These are phyloP conservation scores for Penicillium crystallinum DNA, from an alignment of 495 filamentous ascomycete species.

Conservation along the genomic window DNA sequence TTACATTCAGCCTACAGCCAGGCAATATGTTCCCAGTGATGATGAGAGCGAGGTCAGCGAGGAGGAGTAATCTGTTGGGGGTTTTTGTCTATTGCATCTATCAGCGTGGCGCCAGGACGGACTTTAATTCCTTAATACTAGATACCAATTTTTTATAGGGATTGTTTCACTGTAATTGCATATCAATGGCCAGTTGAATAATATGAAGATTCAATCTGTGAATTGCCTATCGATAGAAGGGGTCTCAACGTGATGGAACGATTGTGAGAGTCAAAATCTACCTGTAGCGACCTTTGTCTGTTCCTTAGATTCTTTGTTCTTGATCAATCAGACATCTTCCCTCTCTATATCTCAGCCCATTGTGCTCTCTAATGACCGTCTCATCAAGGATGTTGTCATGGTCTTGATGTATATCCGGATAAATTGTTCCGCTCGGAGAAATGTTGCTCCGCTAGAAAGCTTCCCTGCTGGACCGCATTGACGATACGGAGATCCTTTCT, in stretches of 20 bases:
- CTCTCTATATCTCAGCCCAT: too few relatives aligned
- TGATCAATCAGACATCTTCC: too few relatives aligned
- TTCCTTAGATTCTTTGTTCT: too few relatives aligned
- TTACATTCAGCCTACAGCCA: slow-evolving; percentile 23
- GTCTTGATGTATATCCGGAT: not conserved
- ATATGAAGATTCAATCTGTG: not conserved
- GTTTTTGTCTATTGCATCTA: slow-evolving; percentile 6
- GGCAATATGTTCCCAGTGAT: slow-evolving; percentile 37
- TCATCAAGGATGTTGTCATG: too few relatives aligned
- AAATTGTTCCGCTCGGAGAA: not conserved
- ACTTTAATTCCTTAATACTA: slow-evolving; percentile 1
- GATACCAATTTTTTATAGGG: slow-evolving; percentile 5
- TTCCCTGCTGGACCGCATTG: not conserved
- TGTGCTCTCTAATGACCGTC: too few relatives aligned
- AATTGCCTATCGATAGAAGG: not conserved
- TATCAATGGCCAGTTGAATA: not conserved
- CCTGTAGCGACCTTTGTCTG: too few relatives aligned
- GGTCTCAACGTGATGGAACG: too few relatives aligned
- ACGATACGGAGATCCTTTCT: not conserved
- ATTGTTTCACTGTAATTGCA: not conserved
- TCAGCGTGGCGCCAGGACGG: slow-evolving; percentile 8
- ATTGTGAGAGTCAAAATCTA: too few relatives aligned
- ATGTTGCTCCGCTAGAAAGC: not conserved
- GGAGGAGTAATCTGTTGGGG: slow-evolving; percentile 33
- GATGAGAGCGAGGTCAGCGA: slow-evolving; percentile 50